Percentiles rank a stretch among this genome's conserved stretches.
Evolutionary conservation across 148 eudicot genomes (phyloP).

Genomic region (Chenopodium album): DNA sequence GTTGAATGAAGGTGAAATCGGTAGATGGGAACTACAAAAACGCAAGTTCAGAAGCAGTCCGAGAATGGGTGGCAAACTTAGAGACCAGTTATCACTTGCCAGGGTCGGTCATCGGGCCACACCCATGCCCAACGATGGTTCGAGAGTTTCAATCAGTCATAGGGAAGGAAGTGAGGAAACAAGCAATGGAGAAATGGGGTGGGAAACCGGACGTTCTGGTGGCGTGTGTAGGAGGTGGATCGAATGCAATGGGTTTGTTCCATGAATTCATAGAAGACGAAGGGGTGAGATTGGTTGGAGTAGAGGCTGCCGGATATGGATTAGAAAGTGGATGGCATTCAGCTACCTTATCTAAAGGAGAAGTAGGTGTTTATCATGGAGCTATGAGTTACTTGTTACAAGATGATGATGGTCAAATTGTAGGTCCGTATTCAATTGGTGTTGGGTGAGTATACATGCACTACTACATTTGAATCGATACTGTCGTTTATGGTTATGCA

Average conservation of each 20-base stretch:
- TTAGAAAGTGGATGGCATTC: slow-evolving; percentile 65
- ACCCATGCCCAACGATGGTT: slow-evolving; percentile 86
- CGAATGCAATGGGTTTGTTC: slow-evolving; percentile 81
- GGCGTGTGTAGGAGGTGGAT: slow-evolving; percentile 89
- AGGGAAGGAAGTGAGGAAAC: slow-evolving; percentile 81
- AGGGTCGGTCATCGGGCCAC: slow-evolving; percentile 55
- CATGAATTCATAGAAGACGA: slow-evolving; percentile 67
- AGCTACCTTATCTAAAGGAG: slow-evolving; percentile 58
- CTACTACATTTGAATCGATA: neutral
- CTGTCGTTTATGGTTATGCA: neutral
- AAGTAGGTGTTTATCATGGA: slow-evolving; percentile 73
- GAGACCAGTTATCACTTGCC: slow-evolving; percentile 39
- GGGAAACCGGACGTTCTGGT: slow-evolving; percentile 74
- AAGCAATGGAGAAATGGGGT: slow-evolving; percentile 77
- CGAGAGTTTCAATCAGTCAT: slow-evolving; percentile 78
- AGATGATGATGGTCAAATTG: slow-evolving; percentile 73
- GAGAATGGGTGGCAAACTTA: slow-evolving; percentile 38
- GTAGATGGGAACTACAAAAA: slow-evolving; percentile 58
- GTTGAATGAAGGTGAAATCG: slow-evolving; percentile 26
- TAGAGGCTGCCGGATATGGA: slow-evolving; percentile 70
- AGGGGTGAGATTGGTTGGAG: slow-evolving; percentile 61
- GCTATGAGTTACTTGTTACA: slow-evolving; percentile 75
- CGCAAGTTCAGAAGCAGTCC: slow-evolving; percentile 58
- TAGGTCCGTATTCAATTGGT: slow-evolving; percentile 62
- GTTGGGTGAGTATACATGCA: slow-evolving; percentile 47